Evolutionary conservation across 1,139 yeast genomes (phyloP).

Genomic region (Fermentozyma sake): DNA sequence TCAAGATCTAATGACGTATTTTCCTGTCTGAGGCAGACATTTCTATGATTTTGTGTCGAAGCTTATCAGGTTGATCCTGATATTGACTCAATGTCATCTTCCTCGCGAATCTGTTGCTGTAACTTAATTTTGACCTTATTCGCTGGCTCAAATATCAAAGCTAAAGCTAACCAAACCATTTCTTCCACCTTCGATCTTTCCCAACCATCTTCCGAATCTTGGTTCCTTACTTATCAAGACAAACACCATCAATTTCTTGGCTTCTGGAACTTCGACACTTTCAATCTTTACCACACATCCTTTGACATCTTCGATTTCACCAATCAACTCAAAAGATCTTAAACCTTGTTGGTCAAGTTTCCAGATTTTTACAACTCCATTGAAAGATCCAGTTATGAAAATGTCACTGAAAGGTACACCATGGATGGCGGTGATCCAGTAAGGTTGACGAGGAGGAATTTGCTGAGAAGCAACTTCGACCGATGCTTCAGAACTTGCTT

Average conservation of each 20-base stretch:
- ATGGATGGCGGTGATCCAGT: constrained; percentile 77
- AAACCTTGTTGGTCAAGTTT: constrained; percentile 55
- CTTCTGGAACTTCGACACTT: constrained; percentile 50
- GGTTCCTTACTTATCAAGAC: constrained; percentile 82
- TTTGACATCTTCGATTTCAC: constrained; percentile 51
- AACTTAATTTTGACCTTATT: too few species aligned
- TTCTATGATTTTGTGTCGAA: too few species aligned
- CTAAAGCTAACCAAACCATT: constrained; percentile 38
- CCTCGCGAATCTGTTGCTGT: too few species aligned
- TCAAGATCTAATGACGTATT: too few species aligned
- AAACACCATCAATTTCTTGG: constrained; percentile 47
- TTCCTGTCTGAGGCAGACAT: neutral
- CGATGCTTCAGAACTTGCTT: constrained; percentile 68
- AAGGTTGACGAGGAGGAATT: constrained; percentile 70
- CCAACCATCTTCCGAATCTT: constrained; percentile 79
- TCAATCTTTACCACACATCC: constrained; percentile 74
- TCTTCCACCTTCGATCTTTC: constrained; percentile 36
- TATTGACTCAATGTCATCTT: too few species aligned
- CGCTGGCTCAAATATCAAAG: constrained; percentile 31
- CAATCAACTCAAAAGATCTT: constrained; percentile 54
- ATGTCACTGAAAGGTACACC: constrained; percentile 89
- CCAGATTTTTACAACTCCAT: constrained; percentile 77
- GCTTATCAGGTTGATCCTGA: too few species aligned
- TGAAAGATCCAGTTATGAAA: constrained; percentile 85
- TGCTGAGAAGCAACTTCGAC: constrained; percentile 39